phyloP scores from a whole-genome alignment of 441 rosid genomes.

The Pelargonium myrrhifolium region DNA sequence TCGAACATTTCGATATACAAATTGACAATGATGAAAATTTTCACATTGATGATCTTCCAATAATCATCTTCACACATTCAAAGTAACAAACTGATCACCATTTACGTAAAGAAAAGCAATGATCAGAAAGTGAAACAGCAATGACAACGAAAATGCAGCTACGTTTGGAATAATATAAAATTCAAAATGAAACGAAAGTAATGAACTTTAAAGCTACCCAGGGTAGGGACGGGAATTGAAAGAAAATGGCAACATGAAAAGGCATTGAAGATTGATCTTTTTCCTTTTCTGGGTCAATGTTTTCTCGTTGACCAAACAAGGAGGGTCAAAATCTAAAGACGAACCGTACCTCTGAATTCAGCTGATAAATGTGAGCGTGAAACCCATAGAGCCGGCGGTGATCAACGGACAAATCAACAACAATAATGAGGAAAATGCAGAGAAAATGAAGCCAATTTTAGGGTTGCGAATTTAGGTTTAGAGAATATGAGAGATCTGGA shows the following conservation, averaged over 20 bases:
- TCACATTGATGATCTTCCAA: not conserved
- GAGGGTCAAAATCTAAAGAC: not conserved
- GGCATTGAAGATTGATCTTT: not conserved
- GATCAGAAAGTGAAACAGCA: not conserved
- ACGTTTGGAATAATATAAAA: not conserved
- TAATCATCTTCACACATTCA: not conserved
- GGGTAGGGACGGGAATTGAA: not conserved
- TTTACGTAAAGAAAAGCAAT: not conserved
- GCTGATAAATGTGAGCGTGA: not conserved
- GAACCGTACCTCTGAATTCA: not conserved
- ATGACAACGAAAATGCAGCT: not conserved
- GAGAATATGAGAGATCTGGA: no score
- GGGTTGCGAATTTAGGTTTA: not conserved
- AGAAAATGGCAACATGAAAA: not conserved
- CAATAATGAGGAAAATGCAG: not conserved
- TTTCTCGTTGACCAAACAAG: slow-evolving; percentile 6
- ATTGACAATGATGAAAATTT: not conserved
- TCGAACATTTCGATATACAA: not conserved
- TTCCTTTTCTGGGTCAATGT: not conserved
- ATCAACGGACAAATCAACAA: not conserved
- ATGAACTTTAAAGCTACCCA: not conserved
- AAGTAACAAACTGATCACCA: not conserved
- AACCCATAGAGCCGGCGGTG: slow-evolving; percentile 3
- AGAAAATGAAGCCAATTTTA: not conserved
- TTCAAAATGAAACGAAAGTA: not conserved